phyloP scores from a whole-genome alignment of 2,329 filamentous ascomycete species.

The Pseudocercospora pini-densiflorae region DNA sequence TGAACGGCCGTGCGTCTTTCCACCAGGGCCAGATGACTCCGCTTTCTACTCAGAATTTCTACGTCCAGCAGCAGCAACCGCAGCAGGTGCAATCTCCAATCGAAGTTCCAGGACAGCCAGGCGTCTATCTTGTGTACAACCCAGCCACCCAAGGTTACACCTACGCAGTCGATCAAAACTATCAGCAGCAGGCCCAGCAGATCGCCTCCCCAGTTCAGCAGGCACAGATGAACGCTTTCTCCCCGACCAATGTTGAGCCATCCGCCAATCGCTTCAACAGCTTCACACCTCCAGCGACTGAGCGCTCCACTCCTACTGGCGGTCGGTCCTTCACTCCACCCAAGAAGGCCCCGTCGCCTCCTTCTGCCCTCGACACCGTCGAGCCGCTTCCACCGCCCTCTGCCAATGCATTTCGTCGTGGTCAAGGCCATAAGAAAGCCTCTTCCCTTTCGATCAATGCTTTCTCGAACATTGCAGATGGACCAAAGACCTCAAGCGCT shows the following conservation, averaged over 20 bases:
- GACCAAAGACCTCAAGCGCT: slow-evolving; percentile 71
- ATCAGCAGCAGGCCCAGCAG: slow-evolving; percentile 53
- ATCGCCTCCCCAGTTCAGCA: slow-evolving; percentile 38
- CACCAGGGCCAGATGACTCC: slow-evolving; percentile 50
- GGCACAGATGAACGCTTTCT: slow-evolving; percentile 32
- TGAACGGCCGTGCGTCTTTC: slow-evolving; percentile 52
- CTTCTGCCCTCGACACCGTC: slow-evolving; percentile 59
- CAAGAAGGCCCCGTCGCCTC: slow-evolving; percentile 68
- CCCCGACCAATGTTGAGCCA: slow-evolving; percentile 28
- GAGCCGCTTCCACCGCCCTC: slow-evolving; percentile 83
- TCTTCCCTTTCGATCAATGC: slow-evolving; percentile 69
- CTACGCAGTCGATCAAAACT: slow-evolving; percentile 74
- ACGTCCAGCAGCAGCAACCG: slow-evolving; percentile 69
- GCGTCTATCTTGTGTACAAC: slow-evolving; percentile 83
- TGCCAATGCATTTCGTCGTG: slow-evolving; percentile 88
- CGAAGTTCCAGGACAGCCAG: slow-evolving; percentile 70
- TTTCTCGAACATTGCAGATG: slow-evolving; percentile 61
- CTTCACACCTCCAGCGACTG: slow-evolving; percentile 73
- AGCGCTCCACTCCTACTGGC: slow-evolving; percentile 56
- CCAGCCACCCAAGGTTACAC: slow-evolving; percentile 82
- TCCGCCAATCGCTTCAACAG: slow-evolving; percentile 65
- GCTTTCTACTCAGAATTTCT: slow-evolving; percentile 61
- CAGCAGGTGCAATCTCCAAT: slow-evolving; percentile 69
- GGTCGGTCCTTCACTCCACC: slow-evolving; percentile 68
- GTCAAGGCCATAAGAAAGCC: slow-evolving; percentile 76